These are phyloP conservation scores for Casuarina cunninghamiana DNA, from an alignment of 306 rosid species.

Conservation along the genomic window DNA sequence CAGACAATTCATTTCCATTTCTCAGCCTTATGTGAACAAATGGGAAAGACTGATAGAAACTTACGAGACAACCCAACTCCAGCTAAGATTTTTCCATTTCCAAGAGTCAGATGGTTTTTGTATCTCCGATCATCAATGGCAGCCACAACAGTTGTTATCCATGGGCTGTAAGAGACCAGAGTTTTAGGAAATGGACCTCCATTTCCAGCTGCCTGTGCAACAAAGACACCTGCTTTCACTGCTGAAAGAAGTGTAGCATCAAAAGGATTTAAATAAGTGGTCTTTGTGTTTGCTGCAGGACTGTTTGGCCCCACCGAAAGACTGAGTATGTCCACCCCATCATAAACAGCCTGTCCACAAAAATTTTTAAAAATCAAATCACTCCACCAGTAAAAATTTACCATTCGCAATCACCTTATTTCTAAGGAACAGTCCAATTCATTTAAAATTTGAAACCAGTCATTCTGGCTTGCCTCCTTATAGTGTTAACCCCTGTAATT, in stretches of 20 bases:
- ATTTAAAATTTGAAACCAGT: not conserved
- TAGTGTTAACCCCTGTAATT: too few species aligned
- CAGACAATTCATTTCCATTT: not conserved
- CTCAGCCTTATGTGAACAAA: not conserved
- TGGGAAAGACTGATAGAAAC: slow-evolving; percentile 35
- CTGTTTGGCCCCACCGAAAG: slow-evolving; percentile 98
- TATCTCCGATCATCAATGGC: slow-evolving; percentile 99
- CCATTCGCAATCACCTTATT: slow-evolving; percentile 1
- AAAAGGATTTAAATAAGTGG: slow-evolving; percentile 87
- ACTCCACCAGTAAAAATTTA: not conserved
- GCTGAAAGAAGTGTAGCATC: slow-evolving; percentile 99
- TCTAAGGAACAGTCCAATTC: not conserved
- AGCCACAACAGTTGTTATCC: slow-evolving; percentile 95
- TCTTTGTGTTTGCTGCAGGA: slow-evolving; percentile 88
- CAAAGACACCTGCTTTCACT: slow-evolving; percentile 99
- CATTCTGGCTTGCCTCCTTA: too few species aligned
- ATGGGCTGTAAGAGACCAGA: slow-evolving; percentile 95
- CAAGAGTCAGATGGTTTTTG: slow-evolving; percentile 90
- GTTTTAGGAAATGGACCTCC: slow-evolving; percentile 99
- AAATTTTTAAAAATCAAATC: slow-evolving; percentile 19
- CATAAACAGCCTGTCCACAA: slow-evolving; percentile 85
- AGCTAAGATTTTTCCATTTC: slow-evolving; percentile 88
- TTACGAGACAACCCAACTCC: slow-evolving; percentile 96
- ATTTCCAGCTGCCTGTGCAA: slow-evolving; percentile 99
- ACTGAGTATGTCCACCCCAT: slow-evolving; percentile 98